Conservation (phyloP, 257 asterid species). For the Voacanga thouarsii region DNA sequence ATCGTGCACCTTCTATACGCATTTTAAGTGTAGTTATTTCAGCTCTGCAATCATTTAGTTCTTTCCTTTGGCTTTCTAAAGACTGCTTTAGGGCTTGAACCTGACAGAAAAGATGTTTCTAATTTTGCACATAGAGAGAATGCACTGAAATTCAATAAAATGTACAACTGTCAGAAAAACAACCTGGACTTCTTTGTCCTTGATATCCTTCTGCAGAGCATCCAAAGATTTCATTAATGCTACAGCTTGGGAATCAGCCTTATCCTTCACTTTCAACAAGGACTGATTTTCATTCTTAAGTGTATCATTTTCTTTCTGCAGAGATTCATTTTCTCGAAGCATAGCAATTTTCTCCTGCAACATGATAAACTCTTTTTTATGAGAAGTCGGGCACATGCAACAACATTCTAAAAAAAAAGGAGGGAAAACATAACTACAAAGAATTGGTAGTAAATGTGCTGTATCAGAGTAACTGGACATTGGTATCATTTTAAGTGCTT, state of each 20-base stretch:
- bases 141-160: neutral
- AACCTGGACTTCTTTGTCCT: conserved; percentile 80
- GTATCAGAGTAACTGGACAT: neutral
- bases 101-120: conserved; percentile 34
- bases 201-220: conserved; percentile 77
- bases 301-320: conserved; percentile 71
- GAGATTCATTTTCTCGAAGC: conserved; percentile 64
- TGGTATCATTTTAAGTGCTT: neutral
- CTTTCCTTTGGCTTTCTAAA: conserved; percentile 64
- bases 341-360: conserved; percentile 83
- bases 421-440: neutral
- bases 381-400: conserved; percentile 17
- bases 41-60: conserved; percentile 88
- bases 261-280: conserved; percentile 66
- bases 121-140: conserved; percentile 15
- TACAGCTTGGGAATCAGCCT: conserved; percentile 57
- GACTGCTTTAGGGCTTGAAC: conserved; percentile 76
- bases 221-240: conserved; percentile 75
- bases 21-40: conserved; percentile 92
- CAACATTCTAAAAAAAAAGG: neutral
- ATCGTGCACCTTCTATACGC: conserved; percentile 72
- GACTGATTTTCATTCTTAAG: conserved; percentile 56
- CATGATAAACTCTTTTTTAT: conserved; percentile 17
- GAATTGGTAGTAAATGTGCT: neutral
- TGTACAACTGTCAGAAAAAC: conserved; percentile 13